phyloP scores from a whole-genome alignment of 305 asterid species.

The Petunia hybrid region DNA sequence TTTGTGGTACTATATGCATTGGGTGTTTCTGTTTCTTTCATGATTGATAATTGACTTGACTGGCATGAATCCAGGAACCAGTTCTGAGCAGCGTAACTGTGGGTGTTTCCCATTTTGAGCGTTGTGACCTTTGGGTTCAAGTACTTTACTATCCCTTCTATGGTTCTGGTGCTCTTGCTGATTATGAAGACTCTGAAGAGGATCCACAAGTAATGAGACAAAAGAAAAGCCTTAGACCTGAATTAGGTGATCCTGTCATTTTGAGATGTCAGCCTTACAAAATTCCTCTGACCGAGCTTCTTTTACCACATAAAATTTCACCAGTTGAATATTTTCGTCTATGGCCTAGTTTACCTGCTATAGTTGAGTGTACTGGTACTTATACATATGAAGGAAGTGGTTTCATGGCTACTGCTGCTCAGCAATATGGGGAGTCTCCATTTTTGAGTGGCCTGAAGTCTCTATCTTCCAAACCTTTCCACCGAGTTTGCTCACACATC shows the following conservation, averaged over 20 bases:
- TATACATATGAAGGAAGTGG: conserved; percentile 94
- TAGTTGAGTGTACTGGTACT: conserved; percentile 87
- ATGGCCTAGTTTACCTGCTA: conserved; percentile 95
- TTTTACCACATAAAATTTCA: conserved; percentile 88
- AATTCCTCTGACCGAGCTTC: conserved; percentile 92
- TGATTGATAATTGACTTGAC: conserved; percentile 18
- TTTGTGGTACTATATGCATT: neutral
- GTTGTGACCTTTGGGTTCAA: conserved; percentile 86
- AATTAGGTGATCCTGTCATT: conserved; percentile 74
- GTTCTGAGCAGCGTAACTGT: conserved; percentile 88
- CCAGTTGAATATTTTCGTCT: conserved; percentile 92
- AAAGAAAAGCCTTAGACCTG: conserved; percentile 66
- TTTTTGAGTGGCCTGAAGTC: conserved; percentile 86
- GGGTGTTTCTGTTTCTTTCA: neutral
- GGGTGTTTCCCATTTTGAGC: conserved; percentile 90
- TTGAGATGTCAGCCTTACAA: conserved; percentile 96
- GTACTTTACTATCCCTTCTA: conserved; percentile 84
- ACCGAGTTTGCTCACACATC: conserved; percentile 92
- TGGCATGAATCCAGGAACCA: conserved; percentile 69
- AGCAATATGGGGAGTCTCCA: conserved; percentile 93
- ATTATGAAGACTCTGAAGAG: conserved; percentile 75
- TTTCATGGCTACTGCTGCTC: conserved; percentile 94
- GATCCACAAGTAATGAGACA: conserved; percentile 75
- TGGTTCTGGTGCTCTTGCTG: conserved; percentile 62
- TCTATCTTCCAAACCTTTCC: conserved; percentile 87